These are phyloP conservation scores for Hemisphaericaspora lyxosophila DNA, from an alignment of 1,139 yeast genomes.

Conservation along the genomic window DNA sequence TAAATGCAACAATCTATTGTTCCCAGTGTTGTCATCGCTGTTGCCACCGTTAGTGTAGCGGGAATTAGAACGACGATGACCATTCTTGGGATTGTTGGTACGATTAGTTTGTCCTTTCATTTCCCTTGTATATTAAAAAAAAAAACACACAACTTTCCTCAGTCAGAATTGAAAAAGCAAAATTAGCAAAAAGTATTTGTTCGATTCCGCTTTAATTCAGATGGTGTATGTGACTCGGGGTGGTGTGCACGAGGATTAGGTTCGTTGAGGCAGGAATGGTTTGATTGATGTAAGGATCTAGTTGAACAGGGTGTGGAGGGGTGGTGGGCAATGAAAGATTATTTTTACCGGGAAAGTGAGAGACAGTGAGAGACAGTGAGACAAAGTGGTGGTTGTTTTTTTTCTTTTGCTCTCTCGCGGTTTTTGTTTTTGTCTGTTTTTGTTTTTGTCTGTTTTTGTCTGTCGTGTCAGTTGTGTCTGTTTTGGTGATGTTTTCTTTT, in stretches of 20 bases:
- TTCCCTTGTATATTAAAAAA: neutral
- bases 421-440: too few species aligned
- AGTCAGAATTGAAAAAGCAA: neutral
- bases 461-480: too few species aligned
- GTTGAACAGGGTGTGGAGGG: too few species aligned
- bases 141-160: neutral
- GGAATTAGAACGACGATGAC: slow-evolving; percentile 31
- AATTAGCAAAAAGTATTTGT: neutral
- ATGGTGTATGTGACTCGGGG: too few species aligned
- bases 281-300: neutral
- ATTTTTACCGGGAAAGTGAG: too few species aligned
- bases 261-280: neutral
- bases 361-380: too few species aligned
- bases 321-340: too few species aligned
- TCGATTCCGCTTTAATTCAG: too few species aligned
- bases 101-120: slow-evolving; percentile 29
- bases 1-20: slow-evolving; percentile 39
- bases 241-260: neutral
- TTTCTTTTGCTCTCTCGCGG: too few species aligned
- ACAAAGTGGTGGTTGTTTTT: too few species aligned
- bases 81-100: slow-evolving; percentile 20
- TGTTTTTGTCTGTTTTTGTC: too few species aligned
- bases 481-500: too few species aligned
- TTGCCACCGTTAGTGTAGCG: slow-evolving; percentile 13
- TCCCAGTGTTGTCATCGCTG: slow-evolving; percentile 3